A percentile compares a stretch with the other conserved stretches of the same genome.
Conservation (phyloP, 345 rosid species). For the Stellera chamaejasme region DNA sequence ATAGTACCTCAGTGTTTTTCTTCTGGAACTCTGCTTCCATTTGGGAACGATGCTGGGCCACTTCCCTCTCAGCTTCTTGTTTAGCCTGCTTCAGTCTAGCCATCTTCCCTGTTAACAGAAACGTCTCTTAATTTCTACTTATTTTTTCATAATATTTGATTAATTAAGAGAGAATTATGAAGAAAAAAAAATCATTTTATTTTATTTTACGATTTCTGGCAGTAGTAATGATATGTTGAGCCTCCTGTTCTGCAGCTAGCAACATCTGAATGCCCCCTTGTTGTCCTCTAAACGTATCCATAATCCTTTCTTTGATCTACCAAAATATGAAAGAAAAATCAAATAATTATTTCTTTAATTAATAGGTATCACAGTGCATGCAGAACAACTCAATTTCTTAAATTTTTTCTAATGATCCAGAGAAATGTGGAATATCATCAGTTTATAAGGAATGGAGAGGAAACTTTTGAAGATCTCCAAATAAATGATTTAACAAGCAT, state of each 20-base stretch:
- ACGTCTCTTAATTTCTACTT: background rate
- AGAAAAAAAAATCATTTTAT: background rate
- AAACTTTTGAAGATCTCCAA: too few relatives aligned
- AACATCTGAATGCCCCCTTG: constrained; percentile 54
- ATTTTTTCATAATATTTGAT: background rate
- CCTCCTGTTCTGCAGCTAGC: constrained; percentile 47
- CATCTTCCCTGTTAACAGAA: constrained; percentile 24
- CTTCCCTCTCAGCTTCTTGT: constrained; percentile 48
- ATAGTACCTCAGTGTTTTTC: constrained; percentile 22
- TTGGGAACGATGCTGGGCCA: constrained; percentile 21
- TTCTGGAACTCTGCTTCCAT: constrained; percentile 33
- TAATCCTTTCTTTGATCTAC: background rate
- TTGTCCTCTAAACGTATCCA: constrained; percentile 46
- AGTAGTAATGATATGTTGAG: constrained; percentile 37
- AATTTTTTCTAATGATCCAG: too few relatives aligned
- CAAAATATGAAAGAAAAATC: too few relatives aligned
- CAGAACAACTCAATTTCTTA: too few relatives aligned
- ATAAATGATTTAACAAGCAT: too few relatives aligned
- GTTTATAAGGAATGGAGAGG: too few relatives aligned
- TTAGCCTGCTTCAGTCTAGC: constrained; percentile 43
- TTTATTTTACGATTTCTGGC: constrained; percentile 34
- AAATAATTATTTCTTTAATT: too few relatives aligned
- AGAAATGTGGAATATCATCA: too few relatives aligned
- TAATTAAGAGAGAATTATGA: background rate
- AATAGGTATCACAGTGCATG: too few relatives aligned